Base-by-base conservation (phyloP, 305 asterid genomes). In the Fraxinus sp. region DNA sequence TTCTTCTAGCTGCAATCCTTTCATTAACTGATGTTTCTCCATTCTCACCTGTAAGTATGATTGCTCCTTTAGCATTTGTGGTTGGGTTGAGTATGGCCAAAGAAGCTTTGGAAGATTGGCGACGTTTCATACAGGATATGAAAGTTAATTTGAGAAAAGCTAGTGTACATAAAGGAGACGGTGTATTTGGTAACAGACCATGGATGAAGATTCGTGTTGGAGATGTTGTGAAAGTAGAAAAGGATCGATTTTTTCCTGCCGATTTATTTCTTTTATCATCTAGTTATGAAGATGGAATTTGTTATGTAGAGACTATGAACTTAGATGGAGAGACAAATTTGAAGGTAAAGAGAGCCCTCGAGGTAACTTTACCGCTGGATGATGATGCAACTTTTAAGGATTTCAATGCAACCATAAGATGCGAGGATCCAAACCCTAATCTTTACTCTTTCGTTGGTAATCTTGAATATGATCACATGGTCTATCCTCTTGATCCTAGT, bases 151-250 rank as follows among this genome's bases (percentile, higher is more conserved):
- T 88, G 86, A 78, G 92, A 20, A 93, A 92, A 89, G 91, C 92
- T 71, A 80, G 78, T 44, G 90, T 93, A 24, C 93, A 86, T 84
- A 89, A 88, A 88, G 85, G 76, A 28, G 87, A 88, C 30, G 98
- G 98, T 35, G 78, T 49, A 10, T 95, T 90, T 83, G 89, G 89
- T 73, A 83, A 66, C 76, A 91, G 86, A 59, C 94, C 97, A n/a
- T 95, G 98, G 98, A 95, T 90, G 97, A 90, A 92, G 83, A 90
- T 95, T 82, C 88, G 89, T 36, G 98, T 95, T 49, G 98, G 98
- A 71, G 97, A 95, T 85, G 80, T 95, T 30, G 93, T 95, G 89
- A 93, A 91, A 84, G 95, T 95, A 70, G 94, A 93, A 68, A 95
- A 95, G 91, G 97, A 95, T 84, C 90, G 89, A 20, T 93, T 93